These are phyloP conservation scores for Penicillium sp. DNA, from an alignment of 2,329 filamentous ascomycete genomes.

Conservation along the genomic window DNA sequence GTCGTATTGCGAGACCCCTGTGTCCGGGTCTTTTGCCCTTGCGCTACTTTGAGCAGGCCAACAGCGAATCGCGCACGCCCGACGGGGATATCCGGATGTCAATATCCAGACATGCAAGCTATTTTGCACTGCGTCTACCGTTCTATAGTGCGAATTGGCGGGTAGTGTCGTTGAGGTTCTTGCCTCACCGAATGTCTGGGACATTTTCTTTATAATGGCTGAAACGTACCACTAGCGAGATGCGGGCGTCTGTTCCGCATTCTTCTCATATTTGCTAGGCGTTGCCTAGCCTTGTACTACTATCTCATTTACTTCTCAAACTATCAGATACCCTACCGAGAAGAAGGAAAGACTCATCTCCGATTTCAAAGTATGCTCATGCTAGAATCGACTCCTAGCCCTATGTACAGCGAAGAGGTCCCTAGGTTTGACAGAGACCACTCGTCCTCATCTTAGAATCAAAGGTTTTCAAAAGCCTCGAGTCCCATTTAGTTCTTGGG, in stretches of 20 bases:
- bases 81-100: neutral
- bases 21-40: neutral
- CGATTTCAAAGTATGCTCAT: neutral
- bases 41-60: conserved; percentile 4
- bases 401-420: neutral
- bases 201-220: neutral
- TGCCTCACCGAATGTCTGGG: neutral
- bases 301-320: neutral
- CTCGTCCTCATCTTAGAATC: neutral
- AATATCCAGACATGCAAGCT: neutral
- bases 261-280: neutral
- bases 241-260: neutral
- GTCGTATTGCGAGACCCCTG: conserved; percentile 1
- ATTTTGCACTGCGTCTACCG: neutral
- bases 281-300: neutral
- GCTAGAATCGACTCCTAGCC: neutral
- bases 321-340: neutral
- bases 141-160: too few relatives aligned
- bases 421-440: neutral
- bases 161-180: neutral
- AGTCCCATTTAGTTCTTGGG: conserved; percentile 48
- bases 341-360: neutral
- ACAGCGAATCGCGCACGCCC: conserved; percentile 4
- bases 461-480: neutral
- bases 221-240: neutral